A percentile compares a stretch with the other conserved stretches of the same genome.
phyloP scores from a whole-genome alignment of 768 basidiomycete genomes.

The Leccinellum luteum region DNA sequence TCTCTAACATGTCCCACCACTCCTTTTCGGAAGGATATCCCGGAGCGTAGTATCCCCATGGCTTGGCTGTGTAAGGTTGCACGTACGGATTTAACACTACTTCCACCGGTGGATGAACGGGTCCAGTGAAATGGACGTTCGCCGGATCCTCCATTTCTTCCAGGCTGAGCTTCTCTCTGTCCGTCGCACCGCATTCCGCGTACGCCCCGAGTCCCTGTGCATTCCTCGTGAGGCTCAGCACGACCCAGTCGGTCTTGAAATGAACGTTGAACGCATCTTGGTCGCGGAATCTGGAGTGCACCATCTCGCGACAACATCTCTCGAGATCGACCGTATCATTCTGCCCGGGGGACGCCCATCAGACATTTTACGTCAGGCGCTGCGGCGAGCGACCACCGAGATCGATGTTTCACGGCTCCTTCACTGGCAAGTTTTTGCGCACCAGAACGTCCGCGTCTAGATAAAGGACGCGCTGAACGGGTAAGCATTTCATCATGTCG shows the following conservation, averaged over 20 bases:
- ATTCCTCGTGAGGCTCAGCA: slow-evolving; percentile 47
- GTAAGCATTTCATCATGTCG: slow-evolving; percentile 44
- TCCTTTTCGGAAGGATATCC: slow-evolving; percentile 46
- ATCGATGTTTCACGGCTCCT: slow-evolving; percentile 44
- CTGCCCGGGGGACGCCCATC: slow-evolving; percentile 27
- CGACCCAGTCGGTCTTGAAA: slow-evolving; percentile 44
- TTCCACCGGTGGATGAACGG: slow-evolving; percentile 45
- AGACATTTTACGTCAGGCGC: slow-evolving; percentile 48
- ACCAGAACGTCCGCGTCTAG: slow-evolving; percentile 54
- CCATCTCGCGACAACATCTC: slow-evolving; percentile 25
- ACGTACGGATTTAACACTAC: slow-evolving; percentile 49
- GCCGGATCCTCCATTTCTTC: slow-evolving; percentile 38
- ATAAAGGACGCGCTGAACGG: slow-evolving; percentile 49
- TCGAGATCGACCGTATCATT: slow-evolving; percentile 49
- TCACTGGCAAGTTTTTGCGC: slow-evolving; percentile 34
- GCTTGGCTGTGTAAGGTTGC: slow-evolving; percentile 54
- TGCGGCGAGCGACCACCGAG: slow-evolving; percentile 46
- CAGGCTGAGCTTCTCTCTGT: slow-evolving; percentile 35
- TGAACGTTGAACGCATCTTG: slow-evolving; percentile 52
- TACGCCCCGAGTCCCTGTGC: slow-evolving; percentile 59
- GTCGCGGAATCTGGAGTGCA: slow-evolving; percentile 36
- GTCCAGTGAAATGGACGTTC: slow-evolving; percentile 60
- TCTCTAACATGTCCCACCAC: slow-evolving; percentile 46
- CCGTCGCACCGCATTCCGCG: slow-evolving; percentile 33
- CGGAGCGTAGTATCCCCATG: slow-evolving; percentile 56